A percentile compares a stretch with the other conserved stretches of the same genome.
phyloP scores from a whole-genome alignment of 148 eudicot genomes.

The Rhododendron simsii region DNA sequence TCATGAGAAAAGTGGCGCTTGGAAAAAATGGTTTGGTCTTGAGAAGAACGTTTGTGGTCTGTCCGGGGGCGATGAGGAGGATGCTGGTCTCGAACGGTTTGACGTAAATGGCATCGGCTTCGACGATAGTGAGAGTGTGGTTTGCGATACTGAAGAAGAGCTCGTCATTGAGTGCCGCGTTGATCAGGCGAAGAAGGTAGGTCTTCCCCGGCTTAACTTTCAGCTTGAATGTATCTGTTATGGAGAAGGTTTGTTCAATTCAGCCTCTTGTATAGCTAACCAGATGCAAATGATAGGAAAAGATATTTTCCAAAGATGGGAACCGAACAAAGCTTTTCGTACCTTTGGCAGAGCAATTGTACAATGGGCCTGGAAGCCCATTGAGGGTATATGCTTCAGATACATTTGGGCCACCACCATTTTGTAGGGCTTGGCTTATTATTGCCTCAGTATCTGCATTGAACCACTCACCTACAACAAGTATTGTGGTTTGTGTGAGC shows the following conservation, averaged over 20 bases:
- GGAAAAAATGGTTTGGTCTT: slow-evolving; percentile 36
- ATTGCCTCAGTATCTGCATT: slow-evolving; percentile 49
- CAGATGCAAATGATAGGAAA: not conserved
- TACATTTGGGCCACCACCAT: slow-evolving; percentile 57
- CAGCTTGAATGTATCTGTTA: slow-evolving; percentile 47
- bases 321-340: not conserved
- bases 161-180: slow-evolving; percentile 63
- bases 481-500: not conserved
- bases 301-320: not conserved
- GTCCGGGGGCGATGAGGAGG: slow-evolving; percentile 46
- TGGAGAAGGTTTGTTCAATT: not conserved
- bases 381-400: slow-evolving; percentile 56
- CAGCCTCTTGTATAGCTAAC: not conserved
- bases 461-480: slow-evolving; percentile 53
- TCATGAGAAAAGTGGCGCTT: slow-evolving; percentile 50
- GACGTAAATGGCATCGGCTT: slow-evolving; percentile 42
- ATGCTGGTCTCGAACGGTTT: slow-evolving; percentile 44
- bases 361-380: slow-evolving; percentile 57
- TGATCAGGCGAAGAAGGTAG: slow-evolving; percentile 51
- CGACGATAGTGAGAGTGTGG: slow-evolving; percentile 46
- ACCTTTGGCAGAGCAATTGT: slow-evolving; percentile 57
- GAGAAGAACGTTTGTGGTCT: slow-evolving; percentile 53
- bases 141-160: slow-evolving; percentile 61
- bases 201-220: slow-evolving; percentile 52
- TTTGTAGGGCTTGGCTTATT: slow-evolving; percentile 40